Base-by-base conservation (phyloP, 2,329 filamentous ascomycete species). In the Mariannaea sp. region DNA sequence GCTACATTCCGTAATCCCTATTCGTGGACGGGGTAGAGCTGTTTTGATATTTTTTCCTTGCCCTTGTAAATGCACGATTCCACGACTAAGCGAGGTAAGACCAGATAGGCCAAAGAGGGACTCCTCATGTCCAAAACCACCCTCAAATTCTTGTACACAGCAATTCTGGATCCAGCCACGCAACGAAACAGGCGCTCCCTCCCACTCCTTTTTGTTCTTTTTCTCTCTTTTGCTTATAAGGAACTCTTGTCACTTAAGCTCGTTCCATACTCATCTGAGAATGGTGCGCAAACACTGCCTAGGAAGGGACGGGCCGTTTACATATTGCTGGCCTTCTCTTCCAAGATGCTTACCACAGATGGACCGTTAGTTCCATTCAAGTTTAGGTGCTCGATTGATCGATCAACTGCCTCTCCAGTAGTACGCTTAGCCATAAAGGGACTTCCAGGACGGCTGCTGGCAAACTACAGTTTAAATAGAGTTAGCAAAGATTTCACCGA, bases 401-500 rank as follows among this genome's bases (percentile, higher is more conserved):
- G 27, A 20, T 47, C 41, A 14, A 54, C 46, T 13, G 26, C 53
- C 7, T 56, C 49, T 1, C 77, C 58, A 77, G 79, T 7, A 80
- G 80, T n/a, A n/a, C n/a, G 55, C 81, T 80, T 74, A 7, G 85
- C 77, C 41, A 86, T 79, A 16, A 64, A 62, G 5, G 88, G 88
- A 33, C 87, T 91, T 27, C 82, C 81, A 3, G 88, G 85, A 56
- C 86, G 79, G 60, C 85, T 89, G 20, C 83, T 79, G 29, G 91
- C 80, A 72, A 93, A 93, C 89, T 92, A 66, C 50, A 59, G 14
- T 24, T 16, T 27, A 17, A 9, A n/a, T n/a, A n/a, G 29, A 26
- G 30, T 57, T 33, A 62, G 54, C 43, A 45, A 19, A 30, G 3
- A 7, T 29, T 8, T 7, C 16, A 16, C 14, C 10, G 42, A 39